Base-by-base conservation (phyloP, 441 rosid genomes). In the Raphanus hybrid region DNA sequence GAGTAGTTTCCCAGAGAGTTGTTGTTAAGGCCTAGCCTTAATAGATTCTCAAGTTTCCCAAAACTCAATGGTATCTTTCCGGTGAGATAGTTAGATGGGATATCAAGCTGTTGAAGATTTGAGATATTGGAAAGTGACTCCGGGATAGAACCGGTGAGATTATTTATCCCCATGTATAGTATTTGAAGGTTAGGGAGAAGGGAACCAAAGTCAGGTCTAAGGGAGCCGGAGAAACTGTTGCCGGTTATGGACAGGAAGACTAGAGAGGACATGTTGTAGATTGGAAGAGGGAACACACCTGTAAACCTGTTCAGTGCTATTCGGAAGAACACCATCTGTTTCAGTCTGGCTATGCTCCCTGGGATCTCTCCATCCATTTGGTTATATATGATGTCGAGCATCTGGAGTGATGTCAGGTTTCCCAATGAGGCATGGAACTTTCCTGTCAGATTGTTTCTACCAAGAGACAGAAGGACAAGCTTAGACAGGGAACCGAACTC, bases 351-450 rank as follows among this genome's bases (percentile, higher is more conserved):
- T 43, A 78, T 55, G 64, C 70, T 61, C 26, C 16, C 70, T 7
- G 75, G 78, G 61, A 78, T 52, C 52, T 73, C 81, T 60, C 82
- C 78, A 67, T 78, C 82, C 14, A 78, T 14, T 37, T 73, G 65
- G 65, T 78, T 78, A 59, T 67, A 73, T 23, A 39, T 68, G 32
- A 78, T 4, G 43, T 73, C 58, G 4, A 79, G 71, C 52, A 8
- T 54, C 67, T 55, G 70, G 20, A 74, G 82, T 60, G 78, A 79
- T 37, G 82, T 67, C 64, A 79, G 55, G 67, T 79, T 79, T 6
- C 78, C 71, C 3, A 74, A 43, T 8, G 75, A 79, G n/a, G 75
- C 8, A 63, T 78, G 79, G 67, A 74, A 73, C 66, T 67, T 48
- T 54, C 78, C 82, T 62, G 70, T 27, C 39, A 69, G 60, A 61